Conservation (phyloP, 164 flowering plant genomes). For the Platanus orientalis region DNA sequence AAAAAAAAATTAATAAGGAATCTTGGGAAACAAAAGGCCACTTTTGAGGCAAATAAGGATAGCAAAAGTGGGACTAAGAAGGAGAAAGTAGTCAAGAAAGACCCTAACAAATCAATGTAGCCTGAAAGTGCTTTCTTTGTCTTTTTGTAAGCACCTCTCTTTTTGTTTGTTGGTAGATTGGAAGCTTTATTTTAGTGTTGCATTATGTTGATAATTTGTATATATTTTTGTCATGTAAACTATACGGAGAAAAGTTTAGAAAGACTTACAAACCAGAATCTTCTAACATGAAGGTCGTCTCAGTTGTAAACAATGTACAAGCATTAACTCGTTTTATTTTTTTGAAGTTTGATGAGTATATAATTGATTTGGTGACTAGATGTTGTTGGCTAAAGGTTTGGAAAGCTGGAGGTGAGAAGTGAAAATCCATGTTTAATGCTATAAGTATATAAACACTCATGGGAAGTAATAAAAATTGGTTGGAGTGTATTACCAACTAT, state of each 20-base stretch:
- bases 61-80: slow-evolving; percentile 34
- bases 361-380: slow-evolving; percentile 11
- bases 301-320: slow-evolving; percentile 44
- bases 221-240: slow-evolving; percentile 12
- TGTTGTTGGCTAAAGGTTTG: slow-evolving; percentile 48
- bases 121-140: slow-evolving; percentile 72
- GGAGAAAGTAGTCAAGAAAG: slow-evolving; percentile 40
- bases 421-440: slow-evolving; percentile 53
- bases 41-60: slow-evolving; percentile 28
- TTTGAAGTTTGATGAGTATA: not conserved
- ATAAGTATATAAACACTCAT: slow-evolving; percentile 16
- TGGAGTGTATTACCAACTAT: not conserved
- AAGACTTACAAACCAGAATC: slow-evolving; percentile 59
- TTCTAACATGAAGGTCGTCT: slow-evolving; percentile 67
- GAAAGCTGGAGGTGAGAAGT: slow-evolving; percentile 69
- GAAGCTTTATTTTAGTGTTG: not conserved
- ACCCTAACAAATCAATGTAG: slow-evolving; percentile 68
- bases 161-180: not conserved
- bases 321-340: not conserved
- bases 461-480: not conserved
- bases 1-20: too few relatives aligned
- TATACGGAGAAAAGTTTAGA: slow-evolving; percentile 66
- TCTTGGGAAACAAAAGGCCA: slow-evolving; percentile 77
- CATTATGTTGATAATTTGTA: not conserved
- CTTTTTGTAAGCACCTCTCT: slow-evolving; percentile 40